Conservation (phyloP, 768 basidiomycete genomes). For the Rhizopogon vulgaris region DNA sequence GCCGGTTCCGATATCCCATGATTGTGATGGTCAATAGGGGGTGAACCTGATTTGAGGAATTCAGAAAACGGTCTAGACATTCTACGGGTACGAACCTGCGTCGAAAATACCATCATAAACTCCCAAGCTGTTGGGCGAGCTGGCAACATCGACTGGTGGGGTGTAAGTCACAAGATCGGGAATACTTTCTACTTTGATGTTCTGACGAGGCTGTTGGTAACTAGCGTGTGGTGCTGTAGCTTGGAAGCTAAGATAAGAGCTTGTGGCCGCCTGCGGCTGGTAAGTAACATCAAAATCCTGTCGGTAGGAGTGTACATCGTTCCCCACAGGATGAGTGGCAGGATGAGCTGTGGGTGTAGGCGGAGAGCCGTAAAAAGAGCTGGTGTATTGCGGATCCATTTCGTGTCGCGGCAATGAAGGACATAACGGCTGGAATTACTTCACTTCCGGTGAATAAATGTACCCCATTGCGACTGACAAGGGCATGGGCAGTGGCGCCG, state of each 20-base stretch:
- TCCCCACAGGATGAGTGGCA: slow-evolving; percentile 10
- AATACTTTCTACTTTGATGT: slow-evolving; percentile 23
- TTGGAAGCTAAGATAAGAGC: slow-evolving; percentile 17
- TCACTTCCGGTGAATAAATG: slow-evolving; percentile 23
- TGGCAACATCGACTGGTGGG: slow-evolving; percentile 17
- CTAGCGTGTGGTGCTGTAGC: slow-evolving; percentile 11
- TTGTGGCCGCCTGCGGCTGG: slow-evolving; percentile 14
- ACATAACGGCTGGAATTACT: slow-evolving; percentile 33
- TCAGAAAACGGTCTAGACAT: neutral
- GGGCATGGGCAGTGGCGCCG: slow-evolving; percentile 25
- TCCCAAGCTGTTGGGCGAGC: slow-evolving; percentile 17
- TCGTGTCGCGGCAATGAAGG: slow-evolving; percentile 24
- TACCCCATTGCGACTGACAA: slow-evolving; percentile 28
- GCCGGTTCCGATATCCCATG: slow-evolving; percentile 8
- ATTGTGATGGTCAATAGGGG: neutral
- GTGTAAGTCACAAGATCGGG: slow-evolving; percentile 17
- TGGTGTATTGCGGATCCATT: slow-evolving; percentile 16
- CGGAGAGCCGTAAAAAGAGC: slow-evolving; percentile 9
- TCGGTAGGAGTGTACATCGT: slow-evolving; percentile 14
- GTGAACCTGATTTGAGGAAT: neutral
- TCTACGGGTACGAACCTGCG: slow-evolving; percentile 19
- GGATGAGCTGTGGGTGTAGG: slow-evolving; percentile 8
- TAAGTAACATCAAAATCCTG: slow-evolving; percentile 22
- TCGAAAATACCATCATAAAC: slow-evolving; percentile 18
- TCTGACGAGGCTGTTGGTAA: slow-evolving; percentile 18